Evolutionary conservation across 2,329 filamentous ascomycete genomes (phyloP).

Genomic region (Cadophora sp.): DNA sequence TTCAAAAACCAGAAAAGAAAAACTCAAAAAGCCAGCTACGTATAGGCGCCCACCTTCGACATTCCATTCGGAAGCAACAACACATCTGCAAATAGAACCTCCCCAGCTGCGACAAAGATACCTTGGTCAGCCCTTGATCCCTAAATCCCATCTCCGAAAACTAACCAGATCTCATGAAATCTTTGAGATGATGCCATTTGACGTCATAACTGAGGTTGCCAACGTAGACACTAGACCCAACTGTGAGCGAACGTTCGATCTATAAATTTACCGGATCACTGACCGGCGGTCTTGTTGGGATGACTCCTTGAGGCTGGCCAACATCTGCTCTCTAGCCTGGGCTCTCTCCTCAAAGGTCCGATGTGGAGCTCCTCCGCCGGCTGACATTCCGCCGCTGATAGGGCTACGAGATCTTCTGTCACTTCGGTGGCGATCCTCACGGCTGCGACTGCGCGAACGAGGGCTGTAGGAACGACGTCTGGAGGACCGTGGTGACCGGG

Average conservation of each 20-base stretch:
- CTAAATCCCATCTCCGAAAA: constrained; percentile 38
- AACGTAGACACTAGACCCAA: constrained; percentile 77
- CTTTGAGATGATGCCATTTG: constrained; percentile 99
- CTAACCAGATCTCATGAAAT: constrained; percentile 99
- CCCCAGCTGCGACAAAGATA: constrained; percentile 75
- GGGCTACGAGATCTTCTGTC: constrained; percentile 84
- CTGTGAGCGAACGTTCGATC: constrained; percentile 7
- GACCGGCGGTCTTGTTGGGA: constrained; percentile 95
- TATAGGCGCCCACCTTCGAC: constrained; percentile 99
- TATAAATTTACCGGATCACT: constrained; percentile 12
- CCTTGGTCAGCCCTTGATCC: constrained; percentile 49
- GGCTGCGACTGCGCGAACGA: constrained; percentile 78
- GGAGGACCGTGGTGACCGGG: constrained; percentile 78
- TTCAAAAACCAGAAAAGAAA: constrained; percentile 68
- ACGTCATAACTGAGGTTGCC: constrained; percentile 99
- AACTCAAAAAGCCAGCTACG: constrained; percentile 81
- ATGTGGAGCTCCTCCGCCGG: constrained; percentile 65
- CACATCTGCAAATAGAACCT: constrained; percentile 99
- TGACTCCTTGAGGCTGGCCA: constrained; percentile 90
- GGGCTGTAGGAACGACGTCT: constrained; percentile 81
- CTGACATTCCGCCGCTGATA: constrained; percentile 54
- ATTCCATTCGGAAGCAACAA: constrained; percentile 99
- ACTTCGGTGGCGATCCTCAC: constrained; percentile 77
- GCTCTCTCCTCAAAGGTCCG: constrained; percentile 85
- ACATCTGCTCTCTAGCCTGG: constrained; percentile 90